These are phyloP conservation scores for Rhizophora mangle DNA, from an alignment of 345 rosid genomes.

Conservation along the genomic window DNA sequence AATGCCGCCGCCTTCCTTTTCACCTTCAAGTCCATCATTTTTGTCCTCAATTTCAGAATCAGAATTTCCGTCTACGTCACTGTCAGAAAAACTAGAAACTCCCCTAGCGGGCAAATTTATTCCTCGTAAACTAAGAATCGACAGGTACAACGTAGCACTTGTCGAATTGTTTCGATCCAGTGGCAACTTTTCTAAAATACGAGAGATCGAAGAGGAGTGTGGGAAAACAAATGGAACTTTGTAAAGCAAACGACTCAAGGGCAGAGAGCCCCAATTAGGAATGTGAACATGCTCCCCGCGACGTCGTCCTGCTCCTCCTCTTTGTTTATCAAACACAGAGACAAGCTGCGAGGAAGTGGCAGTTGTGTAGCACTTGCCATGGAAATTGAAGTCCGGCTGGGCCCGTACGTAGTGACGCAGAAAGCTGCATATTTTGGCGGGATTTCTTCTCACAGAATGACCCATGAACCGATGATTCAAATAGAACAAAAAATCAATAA, in stretches of 20 bases:
- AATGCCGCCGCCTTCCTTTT: slow-evolving; percentile 1
- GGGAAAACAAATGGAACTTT: slow-evolving; percentile 56
- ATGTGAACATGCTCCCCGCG: slow-evolving; percentile 37
- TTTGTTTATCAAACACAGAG: slow-evolving; percentile 28
- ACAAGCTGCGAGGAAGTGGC: slow-evolving; percentile 28
- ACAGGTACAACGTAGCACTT: not conserved
- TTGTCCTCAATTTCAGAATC: slow-evolving; percentile 11
- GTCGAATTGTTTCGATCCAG: not conserved
- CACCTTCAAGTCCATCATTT: slow-evolving; percentile 6
- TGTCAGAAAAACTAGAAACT: slow-evolving; percentile 33
- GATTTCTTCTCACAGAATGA: slow-evolving; percentile 22
- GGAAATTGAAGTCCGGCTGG: slow-evolving; percentile 16
- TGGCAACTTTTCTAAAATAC: slow-evolving; percentile 45
- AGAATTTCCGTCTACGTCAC: slow-evolving; percentile 24
- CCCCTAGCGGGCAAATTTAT: slow-evolving; percentile 4
- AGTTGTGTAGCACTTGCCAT: slow-evolving; percentile 36
- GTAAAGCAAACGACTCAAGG: slow-evolving; percentile 56
- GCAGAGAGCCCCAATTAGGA: slow-evolving; percentile 41
- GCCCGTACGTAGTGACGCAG: slow-evolving; percentile 6
- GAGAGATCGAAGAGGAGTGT: slow-evolving; percentile 53
- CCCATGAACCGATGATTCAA: slow-evolving; percentile 30
- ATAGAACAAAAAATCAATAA: too few species aligned
- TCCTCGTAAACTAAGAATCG: too few species aligned
- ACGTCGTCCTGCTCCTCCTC: slow-evolving; percentile 18
- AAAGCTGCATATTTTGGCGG: slow-evolving; percentile 8